Base-by-base conservation (phyloP, 129 eudicot species). In the Sambucus nigra region DNA sequence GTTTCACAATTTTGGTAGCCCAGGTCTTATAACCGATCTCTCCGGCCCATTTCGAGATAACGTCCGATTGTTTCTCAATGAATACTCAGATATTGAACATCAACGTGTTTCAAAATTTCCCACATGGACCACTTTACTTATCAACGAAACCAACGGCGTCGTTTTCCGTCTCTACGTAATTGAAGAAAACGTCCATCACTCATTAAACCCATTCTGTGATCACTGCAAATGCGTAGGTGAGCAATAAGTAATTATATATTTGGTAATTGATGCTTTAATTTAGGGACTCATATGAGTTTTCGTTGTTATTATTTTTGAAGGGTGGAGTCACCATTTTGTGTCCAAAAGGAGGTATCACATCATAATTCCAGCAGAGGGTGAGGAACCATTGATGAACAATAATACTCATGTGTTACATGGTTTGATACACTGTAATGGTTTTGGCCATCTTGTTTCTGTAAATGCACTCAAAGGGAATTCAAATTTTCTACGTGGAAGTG, bases 291-390 rank as follows among this genome's bases (percentile, higher is more conserved):
- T 7, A 47, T 47, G 28, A 13, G 17, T 39, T 33, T 60, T 66
- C 42, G 31, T 22, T 42, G 7, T 48, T 35, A 15, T 7, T 38
- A 25, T 23, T 50, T n/a, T 26, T 73, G 65, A 53, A 84, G 94
- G 94, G 35, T 84, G 94, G 94, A 84, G 88, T 0, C 88, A 84
- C 68, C 94, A 84, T 74, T 84, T 55, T 59, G 86, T 84, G 7
- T 73, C 75, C 45, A 80, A 80, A 45, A 68, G 82, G 47, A 84
- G 74, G 56, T 84, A 80, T 44, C 85, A 83, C 39, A 70, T 84
- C 27, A 49, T 84, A 46, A 71, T 84, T 66, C 84, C 82, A 7
- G 65, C 68, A 3, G 64, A 65, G 6, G 76, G 60, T 41, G 53
- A 70, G 44, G 66, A 65, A 57, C 63, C 70, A 26, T 51, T 73